Evolutionary conservation across 495 filamentous ascomycete genomes (phyloP).

Genomic region (Peziza echinospora): DNA sequence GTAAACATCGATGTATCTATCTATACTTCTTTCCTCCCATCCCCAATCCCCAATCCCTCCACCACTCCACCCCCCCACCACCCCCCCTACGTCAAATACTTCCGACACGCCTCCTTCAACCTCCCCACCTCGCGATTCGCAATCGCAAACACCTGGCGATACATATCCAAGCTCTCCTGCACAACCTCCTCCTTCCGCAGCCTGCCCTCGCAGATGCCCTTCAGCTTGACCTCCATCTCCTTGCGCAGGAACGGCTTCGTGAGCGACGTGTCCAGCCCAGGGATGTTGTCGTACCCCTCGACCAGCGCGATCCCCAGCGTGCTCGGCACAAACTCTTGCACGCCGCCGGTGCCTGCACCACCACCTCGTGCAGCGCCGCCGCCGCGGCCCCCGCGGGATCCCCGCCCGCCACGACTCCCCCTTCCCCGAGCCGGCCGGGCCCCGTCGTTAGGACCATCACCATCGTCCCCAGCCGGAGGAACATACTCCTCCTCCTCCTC

Average conservation of each 20-base stretch:
- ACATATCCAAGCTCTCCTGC: slow-evolving; percentile 58
- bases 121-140: not conserved
- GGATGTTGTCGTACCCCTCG: slow-evolving; percentile 73
- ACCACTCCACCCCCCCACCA: not conserved
- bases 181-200: slow-evolving; percentile 52
- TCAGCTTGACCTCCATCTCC: slow-evolving; percentile 92
- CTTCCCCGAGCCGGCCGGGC: slow-evolving; percentile 23
- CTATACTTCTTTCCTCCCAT: no score
- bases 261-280: slow-evolving; percentile 44
- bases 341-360: slow-evolving; percentile 25
- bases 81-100: not conserved
- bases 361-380: slow-evolving; percentile 26
- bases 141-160: slow-evolving; percentile 48
- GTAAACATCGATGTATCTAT: no score
- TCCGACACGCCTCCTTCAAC: not conserved
- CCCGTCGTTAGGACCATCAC: slow-evolving; percentile 23
- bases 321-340: slow-evolving; percentile 79
- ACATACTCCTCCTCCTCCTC: slow-evolving; percentile 10
- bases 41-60: not conserved
- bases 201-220: slow-evolving; percentile 77
- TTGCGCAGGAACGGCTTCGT: slow-evolving; percentile 95
- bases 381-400: slow-evolving; percentile 23
- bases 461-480: slow-evolving; percentile 14
- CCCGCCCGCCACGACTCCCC: slow-evolving; percentile 25
- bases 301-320: slow-evolving; percentile 75